Base-by-base conservation (phyloP, 306 rosid genomes). In the Oemleria cerasiformis region DNA sequence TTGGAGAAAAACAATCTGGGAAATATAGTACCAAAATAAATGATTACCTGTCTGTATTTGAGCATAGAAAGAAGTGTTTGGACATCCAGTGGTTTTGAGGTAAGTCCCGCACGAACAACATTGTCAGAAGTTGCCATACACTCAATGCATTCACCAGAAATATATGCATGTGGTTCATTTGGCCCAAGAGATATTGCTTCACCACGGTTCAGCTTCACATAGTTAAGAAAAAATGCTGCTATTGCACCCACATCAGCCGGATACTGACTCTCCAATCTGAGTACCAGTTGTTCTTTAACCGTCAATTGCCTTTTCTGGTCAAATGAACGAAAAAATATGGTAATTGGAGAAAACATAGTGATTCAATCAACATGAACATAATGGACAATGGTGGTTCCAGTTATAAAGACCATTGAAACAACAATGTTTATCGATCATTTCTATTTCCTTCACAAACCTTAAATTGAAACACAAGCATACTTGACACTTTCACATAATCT, bases 121-220 rank as follows among this genome's bases (percentile, higher is more conserved):
- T 81, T 81, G 73, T 81, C 85, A 12, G 85, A 81, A 54, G 85
- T 77, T 44, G 85, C 85, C 85, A 81, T 81, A 58, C 85, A 81
- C 71, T 81, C 85, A 3, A 81, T 50, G 36, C 85, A 81, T 68
- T 81, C 85, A 45, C 85, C 85, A 53, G 73, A 62, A 34, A 81
- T 73, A 73, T 81, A 81, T 30, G 82, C 85, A 81, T 81, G 85
- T 5, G 82, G 85, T 59, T 77, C 85, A 50, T 81, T 81, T 42
- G 85, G 82, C 67, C 73, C 85, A 38, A 78, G 63, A 69, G 58
- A 73, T 58, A 81, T 73, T 16, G 85, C 85, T 73, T 81, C 85
- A 12, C 85, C 85, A 3, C 66, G 54, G 42, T 81, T 77, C 41
- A 81, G 74, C 79, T 73, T 73, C 70, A 81, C 85, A 45, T 81